Conservation (phyloP, 176 grass and related monocot species). For the Puya raimondii region DNA sequence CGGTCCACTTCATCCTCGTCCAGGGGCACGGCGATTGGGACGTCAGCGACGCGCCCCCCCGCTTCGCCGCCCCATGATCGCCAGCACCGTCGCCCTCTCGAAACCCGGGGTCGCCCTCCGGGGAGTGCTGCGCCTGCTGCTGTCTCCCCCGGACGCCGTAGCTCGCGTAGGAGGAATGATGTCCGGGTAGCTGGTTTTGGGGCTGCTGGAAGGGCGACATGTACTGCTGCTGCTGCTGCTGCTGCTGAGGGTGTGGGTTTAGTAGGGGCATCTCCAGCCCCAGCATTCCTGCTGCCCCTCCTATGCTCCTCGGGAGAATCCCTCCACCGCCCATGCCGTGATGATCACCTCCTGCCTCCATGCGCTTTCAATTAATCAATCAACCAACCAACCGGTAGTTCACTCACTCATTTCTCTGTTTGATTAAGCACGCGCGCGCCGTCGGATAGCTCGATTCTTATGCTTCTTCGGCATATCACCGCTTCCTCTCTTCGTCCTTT, state of each 20-base stretch:
- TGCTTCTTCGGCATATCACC: too few relatives aligned
- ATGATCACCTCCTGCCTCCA: background rate
- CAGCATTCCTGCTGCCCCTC: background rate
- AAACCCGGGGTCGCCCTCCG: background rate
- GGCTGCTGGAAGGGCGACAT: background rate
- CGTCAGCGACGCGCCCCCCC: background rate
- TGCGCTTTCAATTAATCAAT: background rate
- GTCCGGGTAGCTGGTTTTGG: background rate
- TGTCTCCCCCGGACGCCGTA: background rate
- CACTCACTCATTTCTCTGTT: too few relatives aligned
- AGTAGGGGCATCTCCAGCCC: background rate
- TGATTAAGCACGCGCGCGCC: too few relatives aligned
- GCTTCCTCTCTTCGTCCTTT: too few relatives aligned
- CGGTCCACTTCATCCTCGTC: constrained; percentile 98
- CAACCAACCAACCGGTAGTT: background rate
- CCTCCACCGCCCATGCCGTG: background rate
- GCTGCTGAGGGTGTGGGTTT: background rate
- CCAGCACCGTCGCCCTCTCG: background rate
- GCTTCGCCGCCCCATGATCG: too few relatives aligned
- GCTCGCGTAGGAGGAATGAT: background rate
- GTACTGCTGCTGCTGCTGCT: background rate
- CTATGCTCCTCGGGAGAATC: background rate
- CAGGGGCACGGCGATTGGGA: constrained; percentile 35
- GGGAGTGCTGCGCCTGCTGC: background rate
- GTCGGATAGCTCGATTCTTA: too few relatives aligned